Conservation (phyloP, 352 stramenopile species). For the Halophytophthora batemanensis region DNA sequence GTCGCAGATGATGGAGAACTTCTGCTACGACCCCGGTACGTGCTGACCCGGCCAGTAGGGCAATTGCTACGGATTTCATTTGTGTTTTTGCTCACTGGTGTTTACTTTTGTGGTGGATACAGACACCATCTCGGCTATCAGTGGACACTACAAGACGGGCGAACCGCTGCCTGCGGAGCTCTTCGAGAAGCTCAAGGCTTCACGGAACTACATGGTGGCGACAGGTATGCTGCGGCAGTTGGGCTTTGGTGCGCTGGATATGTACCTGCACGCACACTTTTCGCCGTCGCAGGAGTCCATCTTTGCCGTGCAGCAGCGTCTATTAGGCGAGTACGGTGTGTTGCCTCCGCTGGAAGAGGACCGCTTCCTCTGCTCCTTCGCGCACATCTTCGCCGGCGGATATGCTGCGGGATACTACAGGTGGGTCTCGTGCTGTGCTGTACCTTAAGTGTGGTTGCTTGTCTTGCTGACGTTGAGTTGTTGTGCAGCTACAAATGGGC, state of each 20-base stretch:
- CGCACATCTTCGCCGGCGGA: constrained; percentile 97
- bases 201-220: constrained; percentile 95
- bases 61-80: no score
- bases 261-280: constrained; percentile 82
- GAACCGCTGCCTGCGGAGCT: constrained; percentile 92
- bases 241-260: constrained; percentile 91
- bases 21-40: constrained; percentile 92
- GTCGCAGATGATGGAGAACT: constrained; percentile 99
- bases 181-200: constrained; percentile 95
- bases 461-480: constrained; percentile 1
- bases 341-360: constrained; percentile 92
- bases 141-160: constrained; percentile 80
- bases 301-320: constrained; percentile 92
- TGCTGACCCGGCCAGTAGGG: no score
- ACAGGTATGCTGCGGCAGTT: constrained; percentile 95
- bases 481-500: constrained; percentile 93
- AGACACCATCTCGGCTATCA: constrained; percentile 86
- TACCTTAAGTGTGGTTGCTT: constrained; percentile 3
- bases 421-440: constrained; percentile 35
- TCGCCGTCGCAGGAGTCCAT: constrained; percentile 68
- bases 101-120: constrained; percentile 3
- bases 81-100: constrained; percentile 9
- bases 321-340: constrained; percentile 85
- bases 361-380: constrained; percentile 97
- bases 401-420: constrained; percentile 98